Conservation (phyloP, 2,329 filamentous ascomycete genomes). For the Penicillium paneum region DNA sequence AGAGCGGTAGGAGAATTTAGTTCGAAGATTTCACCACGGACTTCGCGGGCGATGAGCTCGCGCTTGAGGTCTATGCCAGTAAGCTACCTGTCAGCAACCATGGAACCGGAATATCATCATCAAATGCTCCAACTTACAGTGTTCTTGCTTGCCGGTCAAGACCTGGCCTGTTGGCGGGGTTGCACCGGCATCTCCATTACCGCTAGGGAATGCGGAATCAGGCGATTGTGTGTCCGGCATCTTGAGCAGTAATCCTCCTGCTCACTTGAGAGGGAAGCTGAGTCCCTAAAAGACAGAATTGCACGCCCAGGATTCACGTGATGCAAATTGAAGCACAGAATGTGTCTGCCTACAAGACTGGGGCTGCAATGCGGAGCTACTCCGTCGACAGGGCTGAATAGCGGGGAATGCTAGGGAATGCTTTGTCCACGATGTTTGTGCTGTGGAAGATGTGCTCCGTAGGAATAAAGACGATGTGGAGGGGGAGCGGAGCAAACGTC, state of each 20-base stretch:
- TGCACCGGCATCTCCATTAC: slow-evolving; percentile 10
- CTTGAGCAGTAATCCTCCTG: not conserved
- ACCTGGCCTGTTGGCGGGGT: slow-evolving; percentile 53
- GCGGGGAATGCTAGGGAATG: not conserved
- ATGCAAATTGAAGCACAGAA: slow-evolving; percentile 1
- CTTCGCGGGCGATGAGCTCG: slow-evolving; percentile 87
- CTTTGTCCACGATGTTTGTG: not conserved
- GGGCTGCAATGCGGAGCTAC: slow-evolving; percentile 17
- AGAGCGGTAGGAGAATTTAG: slow-evolving; percentile 93
- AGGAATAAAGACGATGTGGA: slow-evolving; percentile 5
- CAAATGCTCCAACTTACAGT: slow-evolving; percentile 62
- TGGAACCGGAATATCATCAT: not conserved
- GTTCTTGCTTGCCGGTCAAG: slow-evolving; percentile 94
- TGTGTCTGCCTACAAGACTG: slow-evolving; percentile 33
- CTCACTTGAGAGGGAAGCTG: not conserved
- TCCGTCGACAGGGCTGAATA: not conserved
- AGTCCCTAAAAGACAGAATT: not conserved
- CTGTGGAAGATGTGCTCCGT: not conserved
- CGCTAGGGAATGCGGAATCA: slow-evolving; percentile 15
- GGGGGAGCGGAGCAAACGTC: not conserved
- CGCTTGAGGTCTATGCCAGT: slow-evolving; percentile 75
- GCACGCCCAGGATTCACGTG: not conserved
- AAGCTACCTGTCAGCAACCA: slow-evolving; percentile 8
- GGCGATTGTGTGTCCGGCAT: slow-evolving; percentile 8
- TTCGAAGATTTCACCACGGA: slow-evolving; percentile 84